Evolutionary conservation across 352 stramenopile species (phyloP), one percentile per base, ranked within the genome.

Genomic region (Pythium phragmitis): DNA sequence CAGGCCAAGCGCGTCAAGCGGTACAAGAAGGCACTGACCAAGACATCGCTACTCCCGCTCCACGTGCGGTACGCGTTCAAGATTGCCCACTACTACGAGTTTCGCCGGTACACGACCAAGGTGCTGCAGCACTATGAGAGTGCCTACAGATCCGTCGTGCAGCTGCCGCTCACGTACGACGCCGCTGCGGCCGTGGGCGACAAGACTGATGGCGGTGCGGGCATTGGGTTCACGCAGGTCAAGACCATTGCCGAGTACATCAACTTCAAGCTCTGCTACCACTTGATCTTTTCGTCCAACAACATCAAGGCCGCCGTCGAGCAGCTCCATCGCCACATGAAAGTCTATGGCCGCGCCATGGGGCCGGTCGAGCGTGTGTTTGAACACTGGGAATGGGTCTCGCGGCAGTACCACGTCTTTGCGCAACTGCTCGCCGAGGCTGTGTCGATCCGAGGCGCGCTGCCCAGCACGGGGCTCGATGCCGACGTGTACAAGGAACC

Each of bases 71-170:
- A 92, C 47, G 89, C 80, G 59, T 96, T 96, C 65, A 96, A 96
- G 75, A 92, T 94, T 43, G 87, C 85, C 19, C 87, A 96, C 58
- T 96, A 92, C 59, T 94, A 94, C 55, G 87, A 96, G 69, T 96
- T 96, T 57, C 75, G 87, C 48, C 74, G 86, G 7, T 90, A 92
- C 57, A 94, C 84, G 47, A 91, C 80, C 52, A 96, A 96, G 58
- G 84, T 94, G 42, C 52, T 96, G 33, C 77, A 92, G 52, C 78
- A 96, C 60, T 96, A 96, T 52, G 87, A 94, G 63, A 75, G 79
- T 0, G 87, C 87, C 23, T 96, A 96, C 64, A 72, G 81, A 3
- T 74, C 83, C 0, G 70, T 92, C 33, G 61, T 87, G 19, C 60
- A 81, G 30, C 62, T 94, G 33, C 83, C 83, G 1, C 39, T 90